These are phyloP conservation scores for Brettanomyces anomalus DNA, from an alignment of 805 yeast genomes.

Conservation along the genomic window DNA sequence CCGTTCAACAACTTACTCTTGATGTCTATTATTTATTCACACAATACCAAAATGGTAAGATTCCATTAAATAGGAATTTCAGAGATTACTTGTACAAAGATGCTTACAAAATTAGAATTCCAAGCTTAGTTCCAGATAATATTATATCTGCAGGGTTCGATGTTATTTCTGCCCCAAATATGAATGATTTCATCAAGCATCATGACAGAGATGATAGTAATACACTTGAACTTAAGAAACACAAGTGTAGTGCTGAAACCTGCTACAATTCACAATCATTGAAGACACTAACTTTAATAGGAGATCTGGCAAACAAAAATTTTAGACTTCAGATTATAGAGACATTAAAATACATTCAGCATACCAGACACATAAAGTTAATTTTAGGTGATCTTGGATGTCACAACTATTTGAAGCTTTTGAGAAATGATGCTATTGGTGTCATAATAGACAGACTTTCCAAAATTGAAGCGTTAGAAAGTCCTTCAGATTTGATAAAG, in stretches of 20 bases:
- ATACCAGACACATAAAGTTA: constrained; percentile 9
- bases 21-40: constrained; percentile 38
- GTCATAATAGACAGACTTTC: too few species aligned
- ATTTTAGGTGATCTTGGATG: constrained; percentile 12
- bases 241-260: background rate
- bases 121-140: constrained; percentile 41
- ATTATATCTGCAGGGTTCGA: constrained; percentile 14
- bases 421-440: background rate
- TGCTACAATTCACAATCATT: background rate
- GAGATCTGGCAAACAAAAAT: constrained; percentile 36
- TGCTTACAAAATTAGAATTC: constrained; percentile 37
- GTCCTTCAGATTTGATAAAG: too few species aligned
- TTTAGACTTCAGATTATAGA: constrained; percentile 37
- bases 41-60: constrained; percentile 18
- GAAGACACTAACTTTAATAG: constrained; percentile 43
- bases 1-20: constrained; percentile 42
- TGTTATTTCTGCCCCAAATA: background rate
- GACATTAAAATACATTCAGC: constrained; percentile 18
- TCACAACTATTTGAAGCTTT: background rate
- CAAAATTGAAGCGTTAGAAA: too few species aligned
- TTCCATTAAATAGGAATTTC: constrained; percentile 22
- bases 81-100: constrained; percentile 34
- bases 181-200: background rate
- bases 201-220: background rate
- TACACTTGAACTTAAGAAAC: background rate